These are phyloP conservation scores for Chytridium lagenaria DNA, from an alignment of 371 early-diverging fungal species.

Conservation along the genomic window DNA sequence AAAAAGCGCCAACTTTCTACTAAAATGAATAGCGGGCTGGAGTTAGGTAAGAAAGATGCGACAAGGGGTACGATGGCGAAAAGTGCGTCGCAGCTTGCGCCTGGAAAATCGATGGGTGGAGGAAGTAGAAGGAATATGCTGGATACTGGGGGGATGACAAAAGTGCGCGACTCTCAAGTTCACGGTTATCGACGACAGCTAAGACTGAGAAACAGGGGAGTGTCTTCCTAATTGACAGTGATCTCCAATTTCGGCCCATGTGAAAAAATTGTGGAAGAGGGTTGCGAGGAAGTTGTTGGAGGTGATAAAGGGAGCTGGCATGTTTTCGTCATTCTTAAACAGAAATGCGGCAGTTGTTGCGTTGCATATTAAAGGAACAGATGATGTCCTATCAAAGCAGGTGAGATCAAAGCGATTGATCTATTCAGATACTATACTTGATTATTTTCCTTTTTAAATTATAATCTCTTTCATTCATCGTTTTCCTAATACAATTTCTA, in stretches of 20 bases:
- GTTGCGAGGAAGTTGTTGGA: not conserved
- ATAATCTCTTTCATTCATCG: no score
- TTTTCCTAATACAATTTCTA: not conserved
- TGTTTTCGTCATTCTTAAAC: slow-evolving; percentile 4
- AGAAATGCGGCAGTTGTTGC: not conserved
- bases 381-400: not conserved
- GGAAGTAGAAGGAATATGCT: not conserved
- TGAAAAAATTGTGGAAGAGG: not conserved
- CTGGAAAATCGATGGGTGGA: not conserved
- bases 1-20: no score
- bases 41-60: not conserved
- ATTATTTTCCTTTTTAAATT: not conserved
- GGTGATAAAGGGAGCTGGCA: not conserved
- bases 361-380: not conserved
- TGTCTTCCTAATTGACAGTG: not conserved
- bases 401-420: not conserved
- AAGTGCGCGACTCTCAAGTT: not conserved
- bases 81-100: not conserved
- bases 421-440: not conserved
- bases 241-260: not conserved
- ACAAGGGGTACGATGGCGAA: not conserved
- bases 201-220: not conserved
- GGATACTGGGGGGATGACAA: not conserved
- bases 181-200: not conserved
- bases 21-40: no score